Conservation (phyloP, 441 rosid genomes). For the Populus hybrid region DNA sequence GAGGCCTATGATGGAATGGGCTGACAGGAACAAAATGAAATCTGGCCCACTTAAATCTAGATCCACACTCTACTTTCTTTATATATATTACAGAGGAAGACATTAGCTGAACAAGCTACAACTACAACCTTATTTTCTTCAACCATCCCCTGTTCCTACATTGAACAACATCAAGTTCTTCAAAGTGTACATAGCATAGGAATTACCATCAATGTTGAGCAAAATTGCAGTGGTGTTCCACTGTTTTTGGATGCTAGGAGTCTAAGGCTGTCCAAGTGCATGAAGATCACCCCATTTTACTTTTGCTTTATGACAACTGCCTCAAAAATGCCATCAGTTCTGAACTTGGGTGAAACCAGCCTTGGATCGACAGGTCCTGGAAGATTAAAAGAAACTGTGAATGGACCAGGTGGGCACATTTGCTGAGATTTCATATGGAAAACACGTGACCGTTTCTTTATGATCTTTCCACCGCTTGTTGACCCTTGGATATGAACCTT, state of each 20-base stretch:
- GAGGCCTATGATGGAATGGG: too few relatives aligned
- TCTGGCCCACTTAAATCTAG: too few relatives aligned
- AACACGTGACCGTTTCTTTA: constrained; percentile 31
- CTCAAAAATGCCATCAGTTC: constrained; percentile 67
- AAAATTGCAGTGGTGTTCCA: neutral
- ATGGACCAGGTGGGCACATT: constrained; percentile 55
- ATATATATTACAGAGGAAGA: too few relatives aligned
- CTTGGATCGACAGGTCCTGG: constrained; percentile 85
- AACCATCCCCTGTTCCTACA: neutral
- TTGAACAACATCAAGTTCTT: neutral
- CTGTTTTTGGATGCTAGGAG: neutral
- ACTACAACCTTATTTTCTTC: neutral
- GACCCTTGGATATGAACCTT: constrained; percentile 55
- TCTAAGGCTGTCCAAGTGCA: neutral
- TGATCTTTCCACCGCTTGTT: constrained; percentile 31
- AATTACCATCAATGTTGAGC: neutral
- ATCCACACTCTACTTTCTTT: too few relatives aligned
- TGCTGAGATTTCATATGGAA: constrained; percentile 51
- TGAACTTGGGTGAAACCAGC: constrained; percentile 40
- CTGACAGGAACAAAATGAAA: too few relatives aligned
- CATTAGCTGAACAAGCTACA: neutral
- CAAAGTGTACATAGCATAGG: neutral
- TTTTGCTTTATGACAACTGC: constrained; percentile 49
- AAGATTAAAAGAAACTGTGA: constrained; percentile 54
- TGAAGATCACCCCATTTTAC: neutral